Base-by-base conservation (phyloP, 345 rosid genomes). In the Murraya paniculata region DNA sequence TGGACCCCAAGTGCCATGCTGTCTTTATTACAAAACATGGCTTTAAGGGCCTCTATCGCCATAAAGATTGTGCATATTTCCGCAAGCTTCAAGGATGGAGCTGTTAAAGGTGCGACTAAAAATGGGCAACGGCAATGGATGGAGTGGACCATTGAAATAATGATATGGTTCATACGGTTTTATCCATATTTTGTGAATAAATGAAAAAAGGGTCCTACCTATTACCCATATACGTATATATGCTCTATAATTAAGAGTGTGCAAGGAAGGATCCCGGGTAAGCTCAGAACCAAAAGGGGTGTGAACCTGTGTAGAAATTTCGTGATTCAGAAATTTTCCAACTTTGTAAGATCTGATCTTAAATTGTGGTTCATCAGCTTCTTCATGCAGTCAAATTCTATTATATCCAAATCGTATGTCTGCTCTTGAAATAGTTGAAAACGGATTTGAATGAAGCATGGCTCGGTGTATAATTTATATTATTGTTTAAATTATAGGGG, bases 1-100 rank as follows among this genome's bases (percentile, higher is more conserved):
- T 53, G 64, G 64, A 53, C 64, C 75, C 62, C 45, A 55, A 71
- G 33, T 71, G 55, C 76, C 65, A 31, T 58, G 33, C 76, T 72
- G 55, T 30, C 65, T 57, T n/a, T 73, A 57, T 57, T 58, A 57
- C 28, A 72, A 27, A 33, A 8, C 25, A 56, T 0, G 9, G 61
- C 74, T 55, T 28, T 30, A n/a, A 14, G 0, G 53, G 14, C 22
- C 22, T 25, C 56, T 39, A 9, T 38, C 24, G 36, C 41, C 68
- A 35, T 24, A 38, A 36, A 38, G 24, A 59, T 73, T 18, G 35
- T 16, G 0, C 28, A 19, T 28, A 0, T 14, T 9, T 62, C 55
- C 58, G 41, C 27, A 59, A 38, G 25, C 10, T 18, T 60, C 5
- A 14, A 60, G 9, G 55, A 56, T 35, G 75, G 41, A 25, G 3